These are phyloP conservation scores for Apophysomyces ossiformis DNA, from an alignment of 371 early-diverging fungal species.

Conservation along the genomic window DNA sequence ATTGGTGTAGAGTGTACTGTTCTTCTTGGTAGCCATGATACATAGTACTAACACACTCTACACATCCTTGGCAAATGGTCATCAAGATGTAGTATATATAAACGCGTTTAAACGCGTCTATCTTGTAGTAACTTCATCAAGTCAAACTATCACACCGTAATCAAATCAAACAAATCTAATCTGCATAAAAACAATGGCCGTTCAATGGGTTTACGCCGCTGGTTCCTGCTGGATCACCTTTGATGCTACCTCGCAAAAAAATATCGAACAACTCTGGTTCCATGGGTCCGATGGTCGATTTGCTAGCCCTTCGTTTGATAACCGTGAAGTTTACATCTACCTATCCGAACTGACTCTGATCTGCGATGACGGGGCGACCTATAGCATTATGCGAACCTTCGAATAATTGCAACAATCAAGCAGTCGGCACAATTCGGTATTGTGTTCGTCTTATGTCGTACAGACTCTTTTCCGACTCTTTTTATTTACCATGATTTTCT, in stretches of 20 bases:
- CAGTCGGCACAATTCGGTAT: neutral
- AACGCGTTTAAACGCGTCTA: neutral
- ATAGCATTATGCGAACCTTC: neutral
- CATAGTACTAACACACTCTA: neutral
- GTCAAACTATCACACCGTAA: neutral
- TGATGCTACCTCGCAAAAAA: constrained; percentile 18
- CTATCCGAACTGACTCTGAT: neutral
- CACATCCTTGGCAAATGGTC: neutral
- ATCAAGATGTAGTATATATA: neutral
- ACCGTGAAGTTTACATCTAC: neutral
- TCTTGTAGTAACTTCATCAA: neutral
- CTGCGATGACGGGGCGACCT: neutral
- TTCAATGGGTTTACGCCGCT: constrained; percentile 26
- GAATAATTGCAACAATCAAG: neutral
- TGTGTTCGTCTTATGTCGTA: too few relatives aligned
- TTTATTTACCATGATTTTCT: neutral
- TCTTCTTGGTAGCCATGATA: neutral
- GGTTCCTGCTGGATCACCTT: constrained; percentile 27
- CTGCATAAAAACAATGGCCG: constrained; percentile 11
- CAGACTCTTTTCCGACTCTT: neutral
- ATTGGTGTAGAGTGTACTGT: neutral
- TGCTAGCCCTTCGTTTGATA: constrained; percentile 1
- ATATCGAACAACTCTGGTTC: constrained; percentile 25
- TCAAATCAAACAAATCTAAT: neutral
- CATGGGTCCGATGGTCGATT: constrained; percentile 2